Base-by-base conservation (phyloP, 345 rosid species). In the Hevea brasiliensis region DNA sequence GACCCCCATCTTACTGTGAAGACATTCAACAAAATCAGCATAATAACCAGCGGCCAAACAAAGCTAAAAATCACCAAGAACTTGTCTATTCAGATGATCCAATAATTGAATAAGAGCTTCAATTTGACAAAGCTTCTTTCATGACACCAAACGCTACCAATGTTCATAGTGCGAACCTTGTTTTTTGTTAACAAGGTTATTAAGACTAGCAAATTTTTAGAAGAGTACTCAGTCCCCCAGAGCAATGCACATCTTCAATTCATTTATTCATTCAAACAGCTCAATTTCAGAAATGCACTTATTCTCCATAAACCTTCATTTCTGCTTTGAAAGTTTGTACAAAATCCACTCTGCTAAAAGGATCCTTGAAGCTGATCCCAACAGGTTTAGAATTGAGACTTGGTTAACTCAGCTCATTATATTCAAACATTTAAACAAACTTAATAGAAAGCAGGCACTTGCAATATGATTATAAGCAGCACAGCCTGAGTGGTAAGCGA, bases 321-420 rank as follows among this genome's bases (percentile, higher is more conserved):
- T 67, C 60, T 6, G 41, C n/a, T 66, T 27, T 69, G 27, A 40
- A 69, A 14, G 48, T 69, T 41, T 8, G 21, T 40, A 67, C 21
- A 56, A 17, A 41, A 35, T 53, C 29, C 45, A 47, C 29, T 54
- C 4, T 18, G 50, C 5, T 11, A 35, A 55, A 54, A 55, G 29
- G 35, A 57, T 23, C 35, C 23, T 57, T 24, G 26, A 57, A 57
- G 17, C 51, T 15, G 15, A 47, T 44, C 12, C 47, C 47, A 44
- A 11, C 12, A 44, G 2, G 51, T 4, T 47, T 47, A 14, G 51
- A 47, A 47, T 1, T 11, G 51, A 15, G 51, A 11, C 17, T 47
- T 47, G 51, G 15, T 47, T 12, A 15, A 47, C 3, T 47, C 15
- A 32, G 21, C 13, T 48, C 29, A 56, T 57, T 15, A 29, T 42